Base-by-base conservation (phyloP, 495 filamentous ascomycete species). In the Talaromyces proteolyticus region DNA sequence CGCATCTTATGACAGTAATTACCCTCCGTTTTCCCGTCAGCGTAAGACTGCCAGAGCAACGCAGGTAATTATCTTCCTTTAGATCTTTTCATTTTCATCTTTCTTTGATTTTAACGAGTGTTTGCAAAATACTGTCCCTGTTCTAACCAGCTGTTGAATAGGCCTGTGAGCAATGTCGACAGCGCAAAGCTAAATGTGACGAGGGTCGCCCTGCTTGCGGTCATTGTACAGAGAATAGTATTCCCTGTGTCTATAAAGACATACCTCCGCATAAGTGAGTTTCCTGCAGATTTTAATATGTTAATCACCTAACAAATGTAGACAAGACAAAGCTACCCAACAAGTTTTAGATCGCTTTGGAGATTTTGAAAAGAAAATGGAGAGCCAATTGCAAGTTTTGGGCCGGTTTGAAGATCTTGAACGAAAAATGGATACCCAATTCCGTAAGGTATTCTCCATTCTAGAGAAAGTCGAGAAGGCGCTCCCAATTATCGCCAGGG, bases 101-200 rank as follows among this genome's bases (percentile, higher is more conserved):
- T 23, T 18, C 12, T 36, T 39, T n/a, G n/a, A n/a, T n/a, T n/a
- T n/a, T n/a, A n/a, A n/a, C n/a, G n/a, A n/a, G n/a, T n/a, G n/a
- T n/a, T n/a, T n/a, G n/a, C n/a, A n/a, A n/a, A n/a, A n/a, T n/a
- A n/a, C n/a, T n/a, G n/a, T n/a, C n/a, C n/a, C n/a, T n/a, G 8
- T 41, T 24, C 34, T 45, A 26, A 40, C 24, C 22, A 14, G 4
- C 17, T 3, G n/a, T 50, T 19, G 10, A 14, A 25, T 37, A 82
- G 79, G 79, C 79, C 21, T 83, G 79, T 51, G 79, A 83, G 53
- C 76, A 77, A 59, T 83, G 79, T 57, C 76, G 79, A 54, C 65
- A 76, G 17, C 70, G 79, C 50, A 83, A 83, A 55, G 78, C 79
- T n/a, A 83, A 83, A 56, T 83, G 79, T 49, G 79, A 83, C 40